Evolutionary conservation across 495 filamentous ascomycete species (phyloP).

Genomic region (Penicillium verhagenii): DNA sequence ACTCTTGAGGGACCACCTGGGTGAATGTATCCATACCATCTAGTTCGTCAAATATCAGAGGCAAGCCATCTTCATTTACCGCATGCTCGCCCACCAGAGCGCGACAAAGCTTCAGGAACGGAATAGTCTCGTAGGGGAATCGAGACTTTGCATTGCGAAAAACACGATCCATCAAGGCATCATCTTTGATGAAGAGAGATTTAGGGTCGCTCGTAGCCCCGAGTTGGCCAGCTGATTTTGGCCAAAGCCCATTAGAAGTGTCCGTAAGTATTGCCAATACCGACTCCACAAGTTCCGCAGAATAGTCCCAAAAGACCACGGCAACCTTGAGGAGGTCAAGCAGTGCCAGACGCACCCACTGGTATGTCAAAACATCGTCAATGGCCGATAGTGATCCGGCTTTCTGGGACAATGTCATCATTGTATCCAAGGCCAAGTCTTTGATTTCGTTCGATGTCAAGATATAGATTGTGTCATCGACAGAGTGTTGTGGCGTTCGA

Average conservation of each 20-base stretch:
- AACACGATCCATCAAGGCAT: conserved; percentile 52
- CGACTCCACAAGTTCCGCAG: conserved; percentile 60
- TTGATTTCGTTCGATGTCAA: conserved; percentile 54
- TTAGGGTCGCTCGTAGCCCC: conserved; percentile 47
- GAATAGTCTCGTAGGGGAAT: conserved; percentile 84
- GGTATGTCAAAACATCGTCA: conserved; percentile 37
- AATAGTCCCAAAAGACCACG: conserved; percentile 60
- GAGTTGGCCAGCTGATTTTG: conserved; percentile 31
- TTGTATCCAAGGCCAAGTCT: conserved; percentile 59
- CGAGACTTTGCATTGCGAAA: conserved; percentile 64
- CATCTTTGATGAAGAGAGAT: conserved; percentile 52
- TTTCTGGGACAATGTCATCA: conserved; percentile 55
- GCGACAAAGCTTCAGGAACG: conserved; percentile 68
- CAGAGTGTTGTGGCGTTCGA: conserved; percentile 33
- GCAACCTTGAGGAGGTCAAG: conserved; percentile 64
- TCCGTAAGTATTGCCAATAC: conserved; percentile 58
- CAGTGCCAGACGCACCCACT: conserved; percentile 55
- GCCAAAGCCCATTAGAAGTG: conserved; percentile 24
- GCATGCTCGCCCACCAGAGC: conserved; percentile 45
- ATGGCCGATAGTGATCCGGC: conserved; percentile 37
- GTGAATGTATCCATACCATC: conserved; percentile 69
- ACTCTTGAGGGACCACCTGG: conserved; percentile 62
- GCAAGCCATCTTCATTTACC: conserved; percentile 49
- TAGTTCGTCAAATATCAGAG: conserved; percentile 54
- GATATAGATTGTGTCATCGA: conserved; percentile 46